Evolutionary conservation across 345 rosid species (phyloP).

Genomic region (Syzygium aromaticum): DNA sequence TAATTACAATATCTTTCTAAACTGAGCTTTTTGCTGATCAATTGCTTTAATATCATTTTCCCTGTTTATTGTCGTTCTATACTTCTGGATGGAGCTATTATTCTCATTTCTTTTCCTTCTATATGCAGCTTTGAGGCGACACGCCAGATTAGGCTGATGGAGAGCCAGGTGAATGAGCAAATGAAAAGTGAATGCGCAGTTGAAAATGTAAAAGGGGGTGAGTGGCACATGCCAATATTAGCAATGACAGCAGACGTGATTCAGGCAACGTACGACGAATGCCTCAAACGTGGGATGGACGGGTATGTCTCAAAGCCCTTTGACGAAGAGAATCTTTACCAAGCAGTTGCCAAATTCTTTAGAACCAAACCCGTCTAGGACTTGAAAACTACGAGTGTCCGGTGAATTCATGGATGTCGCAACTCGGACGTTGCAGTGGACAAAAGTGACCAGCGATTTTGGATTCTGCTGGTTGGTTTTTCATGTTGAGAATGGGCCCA

Average conservation of each 20-base stretch:
- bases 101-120: background rate
- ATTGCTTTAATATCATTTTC: background rate
- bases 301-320: slow-evolving; percentile 95
- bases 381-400: background rate
- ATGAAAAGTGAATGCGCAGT: slow-evolving; percentile 14
- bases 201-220: slow-evolving; percentile 3
- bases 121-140: slow-evolving; percentile 82
- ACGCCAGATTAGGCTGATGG: slow-evolving; percentile 67
- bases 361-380: slow-evolving; percentile 31
- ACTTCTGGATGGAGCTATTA: background rate
- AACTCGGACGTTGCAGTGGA: background rate
- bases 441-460: slow-evolving; percentile 23
- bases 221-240: slow-evolving; percentile 76
- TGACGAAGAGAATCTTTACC: slow-evolving; percentile 88
- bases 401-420: background rate
- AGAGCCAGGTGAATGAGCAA: slow-evolving; percentile 52
- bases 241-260: slow-evolving; percentile 99
- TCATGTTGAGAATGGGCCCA: background rate
- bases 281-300: slow-evolving; percentile 91
- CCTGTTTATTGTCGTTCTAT: background rate
- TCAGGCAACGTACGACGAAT: slow-evolving; percentile 78
- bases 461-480: slow-evolving; percentile 21
- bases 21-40: background rate
- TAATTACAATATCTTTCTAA: background rate
- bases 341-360: slow-evolving; percentile 82